Percentiles rank a stretch among this genome's conserved stretches.
Conservation (phyloP, 2,329 filamentous ascomycete genomes). For the Sphaceloma murrayae region DNA sequence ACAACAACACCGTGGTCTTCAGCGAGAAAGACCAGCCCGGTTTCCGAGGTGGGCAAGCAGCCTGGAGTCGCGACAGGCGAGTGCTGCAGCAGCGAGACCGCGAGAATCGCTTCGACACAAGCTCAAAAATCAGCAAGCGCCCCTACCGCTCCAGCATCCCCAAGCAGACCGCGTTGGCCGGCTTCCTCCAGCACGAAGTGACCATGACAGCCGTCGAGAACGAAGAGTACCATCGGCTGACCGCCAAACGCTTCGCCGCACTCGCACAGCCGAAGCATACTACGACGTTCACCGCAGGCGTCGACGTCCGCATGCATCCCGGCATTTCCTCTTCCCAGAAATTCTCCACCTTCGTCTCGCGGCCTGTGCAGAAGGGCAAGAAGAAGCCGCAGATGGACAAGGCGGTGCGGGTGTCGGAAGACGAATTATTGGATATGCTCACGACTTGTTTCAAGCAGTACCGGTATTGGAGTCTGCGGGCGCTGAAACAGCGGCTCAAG, state of each 20-base stretch:
- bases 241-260: slow-evolving; percentile 41
- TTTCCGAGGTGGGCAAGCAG: slow-evolving; percentile 39
- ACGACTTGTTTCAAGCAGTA: slow-evolving; percentile 75
- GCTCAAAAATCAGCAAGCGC: slow-evolving; percentile 22
- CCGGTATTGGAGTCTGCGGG: slow-evolving; percentile 90
- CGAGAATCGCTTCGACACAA: slow-evolving; percentile 19
- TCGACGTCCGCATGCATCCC: slow-evolving; percentile 31
- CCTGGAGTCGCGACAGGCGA: slow-evolving; percentile 21
- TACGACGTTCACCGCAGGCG: slow-evolving; percentile 37
- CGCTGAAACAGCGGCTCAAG: slow-evolving; percentile 63
- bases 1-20: slow-evolving; percentile 84
- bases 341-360: slow-evolving; percentile 28
- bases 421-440: slow-evolving; percentile 77
- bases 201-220: slow-evolving; percentile 67
- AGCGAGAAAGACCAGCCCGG: slow-evolving; percentile 86
- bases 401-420: slow-evolving; percentile 78
- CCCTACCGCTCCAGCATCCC: slow-evolving; percentile 26
- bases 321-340: slow-evolving; percentile 27
- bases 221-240: slow-evolving; percentile 55
- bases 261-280: slow-evolving; percentile 38
- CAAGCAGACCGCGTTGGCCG: slow-evolving; percentile 72
- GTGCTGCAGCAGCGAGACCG: slow-evolving; percentile 20
- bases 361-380: slow-evolving; percentile 24
- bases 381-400: slow-evolving; percentile 60
- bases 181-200: slow-evolving; percentile 65